Evolutionary conservation across 2,329 filamentous ascomycete species (phyloP).

Genomic region (Fonsecaea erecta): DNA sequence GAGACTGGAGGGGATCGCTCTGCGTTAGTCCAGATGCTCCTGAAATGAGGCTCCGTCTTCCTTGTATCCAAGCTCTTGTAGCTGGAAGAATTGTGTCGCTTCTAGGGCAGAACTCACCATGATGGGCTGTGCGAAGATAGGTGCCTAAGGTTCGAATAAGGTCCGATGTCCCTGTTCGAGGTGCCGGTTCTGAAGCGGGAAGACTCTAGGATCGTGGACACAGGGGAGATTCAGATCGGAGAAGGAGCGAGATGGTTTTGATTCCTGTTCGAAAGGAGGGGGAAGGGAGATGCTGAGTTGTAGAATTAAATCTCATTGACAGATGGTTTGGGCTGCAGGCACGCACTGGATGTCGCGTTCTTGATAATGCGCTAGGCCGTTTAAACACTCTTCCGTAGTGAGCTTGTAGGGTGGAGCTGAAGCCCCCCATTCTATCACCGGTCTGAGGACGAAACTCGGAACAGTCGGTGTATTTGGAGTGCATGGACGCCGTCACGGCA

Average conservation of each 20-base stretch:
- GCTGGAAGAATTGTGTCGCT: not conserved
- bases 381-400: not conserved
- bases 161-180: not conserved
- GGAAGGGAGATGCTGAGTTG: not conserved
- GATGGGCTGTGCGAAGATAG: not conserved
- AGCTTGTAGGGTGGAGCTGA: not conserved
- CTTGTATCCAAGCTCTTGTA: not conserved
- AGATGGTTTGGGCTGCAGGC: slow-evolving; percentile 8
- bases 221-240: not conserved
- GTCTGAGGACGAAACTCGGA: no score
- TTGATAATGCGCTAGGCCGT: not conserved
- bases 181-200: not conserved
- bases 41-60: not conserved
- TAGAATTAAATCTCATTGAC: not conserved
- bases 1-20: slow-evolving; percentile 61
- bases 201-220: not conserved
- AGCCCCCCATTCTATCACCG: no score
- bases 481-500: no score
- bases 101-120: slow-evolving; percentile 8
- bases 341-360: slow-evolving; percentile 13
- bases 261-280: not conserved
- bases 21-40: not conserved
- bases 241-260: not conserved
- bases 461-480: no score
- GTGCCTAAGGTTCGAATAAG: not conserved